phyloP scores from a whole-genome alignment of 306 rosid genomes.

The Vicia sativa region DNA sequence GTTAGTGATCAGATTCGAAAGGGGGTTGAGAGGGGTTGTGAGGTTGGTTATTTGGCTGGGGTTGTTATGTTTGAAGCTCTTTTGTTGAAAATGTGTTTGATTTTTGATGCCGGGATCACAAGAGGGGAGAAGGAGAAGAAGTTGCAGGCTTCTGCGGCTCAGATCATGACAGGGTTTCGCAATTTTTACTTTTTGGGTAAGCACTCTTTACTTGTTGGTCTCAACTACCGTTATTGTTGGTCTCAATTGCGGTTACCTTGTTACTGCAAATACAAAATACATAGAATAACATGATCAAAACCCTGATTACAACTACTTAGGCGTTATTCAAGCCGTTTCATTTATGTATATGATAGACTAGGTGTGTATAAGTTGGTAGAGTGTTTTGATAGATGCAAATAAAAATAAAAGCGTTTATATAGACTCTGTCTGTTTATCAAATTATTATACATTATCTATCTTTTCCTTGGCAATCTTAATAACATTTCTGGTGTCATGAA shows the following conservation, averaged over 20 bases:
- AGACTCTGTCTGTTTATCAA: not conserved
- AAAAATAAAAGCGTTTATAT: not conserved
- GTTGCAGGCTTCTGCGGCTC: slow-evolving; percentile 51
- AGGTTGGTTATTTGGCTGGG: slow-evolving; percentile 60
- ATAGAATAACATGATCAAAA: not conserved
- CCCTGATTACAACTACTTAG: not conserved
- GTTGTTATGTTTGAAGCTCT: slow-evolving; percentile 69
- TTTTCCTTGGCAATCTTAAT: not conserved
- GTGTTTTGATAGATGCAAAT: not conserved
- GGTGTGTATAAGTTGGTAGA: not conserved
- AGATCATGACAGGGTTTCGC: slow-evolving; percentile 55
- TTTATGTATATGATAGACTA: not conserved
- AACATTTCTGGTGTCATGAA: not conserved
- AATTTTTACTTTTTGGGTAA: slow-evolving; percentile 66
- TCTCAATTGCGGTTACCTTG: not conserved
- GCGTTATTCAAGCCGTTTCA: not conserved
- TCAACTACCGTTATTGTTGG: not conserved
- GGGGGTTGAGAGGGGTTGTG: slow-evolving; percentile 47
- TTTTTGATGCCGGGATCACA: slow-evolving; percentile 39
- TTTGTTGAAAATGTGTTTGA: slow-evolving; percentile 60
- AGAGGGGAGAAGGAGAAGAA: slow-evolving; percentile 58
- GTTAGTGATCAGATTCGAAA: slow-evolving; percentile 45
- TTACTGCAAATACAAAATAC: not conserved
- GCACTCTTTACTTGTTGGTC: slow-evolving; percentile 27
- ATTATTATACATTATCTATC: not conserved